These are phyloP conservation scores for Spirogloea muscicola DNA, from an alignment of 139 green algal species.

Conservation along the genomic window DNA sequence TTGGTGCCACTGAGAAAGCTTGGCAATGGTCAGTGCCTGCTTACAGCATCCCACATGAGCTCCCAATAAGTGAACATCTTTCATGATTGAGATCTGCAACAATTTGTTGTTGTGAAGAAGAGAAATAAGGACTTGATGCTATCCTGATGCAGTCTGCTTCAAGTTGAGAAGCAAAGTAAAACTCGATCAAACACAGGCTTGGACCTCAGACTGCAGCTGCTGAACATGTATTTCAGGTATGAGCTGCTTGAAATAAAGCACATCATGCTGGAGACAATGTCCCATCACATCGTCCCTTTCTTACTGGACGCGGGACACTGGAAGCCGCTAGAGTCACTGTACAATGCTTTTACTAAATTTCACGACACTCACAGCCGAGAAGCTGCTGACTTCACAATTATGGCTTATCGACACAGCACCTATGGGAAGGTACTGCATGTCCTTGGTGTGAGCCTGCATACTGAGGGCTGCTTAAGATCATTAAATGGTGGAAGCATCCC, in stretches of 20 bases:
- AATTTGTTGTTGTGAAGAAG: too few relatives aligned
- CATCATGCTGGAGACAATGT: slow-evolving; percentile 33
- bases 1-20: too few relatives aligned
- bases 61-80: too few relatives aligned
- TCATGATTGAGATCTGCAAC: too few relatives aligned
- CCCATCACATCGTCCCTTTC: slow-evolving; percentile 20
- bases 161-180: too few relatives aligned
- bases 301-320: slow-evolving; percentile 10
- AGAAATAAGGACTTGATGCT: too few relatives aligned
- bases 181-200: too few relatives aligned
- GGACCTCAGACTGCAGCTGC: too few relatives aligned
- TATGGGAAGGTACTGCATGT: slow-evolving; percentile 19
- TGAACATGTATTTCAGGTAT: too few relatives aligned
- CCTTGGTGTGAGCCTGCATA: not conserved
- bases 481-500: not conserved
- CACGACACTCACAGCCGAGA: slow-evolving; percentile 27
- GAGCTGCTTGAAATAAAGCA: slow-evolving; percentile 29
- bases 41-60: too few relatives aligned
- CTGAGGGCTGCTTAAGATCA: not conserved
- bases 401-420: slow-evolving; percentile 24
- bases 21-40: too few relatives aligned
- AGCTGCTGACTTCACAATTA: slow-evolving; percentile 14
- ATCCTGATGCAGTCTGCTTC: too few relatives aligned
- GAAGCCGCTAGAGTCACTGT: slow-evolving; percentile 7
- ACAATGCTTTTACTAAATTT: slow-evolving; percentile 9